Evolutionary conservation across 2,329 filamentous ascomycete genomes (phyloP).

Genomic region (Mycocentrospora acerina): DNA sequence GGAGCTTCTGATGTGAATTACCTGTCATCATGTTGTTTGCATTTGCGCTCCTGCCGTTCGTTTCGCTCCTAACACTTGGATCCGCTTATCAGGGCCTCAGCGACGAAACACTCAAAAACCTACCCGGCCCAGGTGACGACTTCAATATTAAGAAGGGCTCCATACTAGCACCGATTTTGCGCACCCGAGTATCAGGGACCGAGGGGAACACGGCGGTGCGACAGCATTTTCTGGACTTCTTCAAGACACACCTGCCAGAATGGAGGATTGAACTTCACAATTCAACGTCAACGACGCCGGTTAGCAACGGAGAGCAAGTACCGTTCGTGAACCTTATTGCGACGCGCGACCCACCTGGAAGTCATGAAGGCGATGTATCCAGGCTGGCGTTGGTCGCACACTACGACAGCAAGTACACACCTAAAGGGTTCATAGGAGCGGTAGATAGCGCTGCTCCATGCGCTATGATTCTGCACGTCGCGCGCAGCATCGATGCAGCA

Average conservation of each 20-base stretch:
- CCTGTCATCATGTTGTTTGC: conserved; percentile 18
- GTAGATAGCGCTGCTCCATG: conserved; percentile 93
- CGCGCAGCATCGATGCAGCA: conserved; percentile 76
- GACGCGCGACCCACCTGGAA: conserved; percentile 86
- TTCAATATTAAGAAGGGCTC: conserved; percentile 79
- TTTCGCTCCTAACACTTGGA: conserved; percentile 27
- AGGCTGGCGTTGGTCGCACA: conserved; percentile 88
- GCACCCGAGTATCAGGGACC: conserved; percentile 85
- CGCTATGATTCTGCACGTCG: conserved; percentile 87
- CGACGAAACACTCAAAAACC: conserved; percentile 69
- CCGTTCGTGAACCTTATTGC: conserved; percentile 89
- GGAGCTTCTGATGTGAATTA: conserved; percentile 16
- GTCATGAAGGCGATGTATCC: conserved; percentile 70
- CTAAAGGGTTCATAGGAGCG: conserved; percentile 87
- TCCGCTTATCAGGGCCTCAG: conserved; percentile 64
- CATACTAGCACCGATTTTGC: conserved; percentile 82
- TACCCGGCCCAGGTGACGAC: conserved; percentile 70
- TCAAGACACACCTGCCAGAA: conserved; percentile 70
- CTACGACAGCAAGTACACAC: conserved; percentile 83
- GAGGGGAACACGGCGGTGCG: conserved; percentile 73
- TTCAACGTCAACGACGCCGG: conserved; percentile 79
- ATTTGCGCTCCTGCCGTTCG: conserved; percentile 24
- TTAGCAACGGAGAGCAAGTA: conserved; percentile 68
- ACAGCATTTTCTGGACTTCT: conserved; percentile 84
- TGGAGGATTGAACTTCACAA: conserved; percentile 88